A percentile compares a stretch with the other conserved stretches of the same genome.
Conservation (phyloP, 345 rosid species). For the Eucalyptus grandis region DNA sequence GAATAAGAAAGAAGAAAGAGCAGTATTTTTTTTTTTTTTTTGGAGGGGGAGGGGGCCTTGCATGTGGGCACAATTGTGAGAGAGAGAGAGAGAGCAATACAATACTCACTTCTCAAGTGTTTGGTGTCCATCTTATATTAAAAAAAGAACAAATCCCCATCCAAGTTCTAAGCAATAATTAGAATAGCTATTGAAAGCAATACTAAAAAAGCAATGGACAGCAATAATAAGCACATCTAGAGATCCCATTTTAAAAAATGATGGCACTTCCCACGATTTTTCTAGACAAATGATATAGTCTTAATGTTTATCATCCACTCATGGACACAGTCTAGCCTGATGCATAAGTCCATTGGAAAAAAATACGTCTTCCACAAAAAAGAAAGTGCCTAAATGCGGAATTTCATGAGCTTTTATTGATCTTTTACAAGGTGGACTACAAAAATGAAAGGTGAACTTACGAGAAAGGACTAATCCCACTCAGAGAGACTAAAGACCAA, state of each 20-base stretch:
- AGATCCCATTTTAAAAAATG: neutral
- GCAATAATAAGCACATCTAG: neutral
- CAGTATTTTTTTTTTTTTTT: neutral
- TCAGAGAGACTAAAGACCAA: neutral
- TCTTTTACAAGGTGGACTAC: neutral
- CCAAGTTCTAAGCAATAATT: neutral
- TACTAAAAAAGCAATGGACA: neutral
- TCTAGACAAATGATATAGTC: neutral
- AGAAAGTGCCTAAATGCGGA: neutral
- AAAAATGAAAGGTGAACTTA: neutral
- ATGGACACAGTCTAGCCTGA: neutral
- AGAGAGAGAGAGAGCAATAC: neutral
- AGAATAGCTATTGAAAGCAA: neutral
- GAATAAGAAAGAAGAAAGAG: neutral
- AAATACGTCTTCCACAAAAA: neutral
- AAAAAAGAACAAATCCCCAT: neutral
- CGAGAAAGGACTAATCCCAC: neutral
- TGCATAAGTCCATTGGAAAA: neutral
- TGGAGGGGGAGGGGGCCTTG: too few species aligned
- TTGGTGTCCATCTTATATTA: neutral
- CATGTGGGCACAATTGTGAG: fast-evolving
- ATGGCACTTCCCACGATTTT: neutral
- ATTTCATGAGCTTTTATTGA: neutral
- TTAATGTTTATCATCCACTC: neutral
- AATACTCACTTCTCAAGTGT: neutral